Evolutionary conservation across 106 monocot species (phyloP).

Genomic region (Dactylorhiza incarnata): DNA sequence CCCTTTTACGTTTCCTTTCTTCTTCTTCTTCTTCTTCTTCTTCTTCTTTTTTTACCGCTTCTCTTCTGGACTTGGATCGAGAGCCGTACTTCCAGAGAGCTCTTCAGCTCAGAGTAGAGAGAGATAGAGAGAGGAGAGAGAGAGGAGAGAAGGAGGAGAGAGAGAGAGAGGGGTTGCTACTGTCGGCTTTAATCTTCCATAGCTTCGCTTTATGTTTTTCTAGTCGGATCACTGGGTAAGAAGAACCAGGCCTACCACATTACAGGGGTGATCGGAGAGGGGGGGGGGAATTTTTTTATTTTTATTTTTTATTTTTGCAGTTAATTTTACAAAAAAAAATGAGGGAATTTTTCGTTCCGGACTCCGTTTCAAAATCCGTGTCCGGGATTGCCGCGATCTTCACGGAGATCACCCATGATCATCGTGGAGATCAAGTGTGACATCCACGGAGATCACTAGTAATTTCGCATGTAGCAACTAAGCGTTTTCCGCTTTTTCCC

Average conservation of each 20-base stretch:
- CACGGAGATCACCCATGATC: too few species aligned
- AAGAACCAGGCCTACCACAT: background rate
- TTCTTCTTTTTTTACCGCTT: background rate
- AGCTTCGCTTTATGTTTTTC: background rate
- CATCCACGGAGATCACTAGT: too few species aligned
- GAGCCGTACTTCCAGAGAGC: slow-evolving; percentile 4
- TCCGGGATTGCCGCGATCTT: too few species aligned
- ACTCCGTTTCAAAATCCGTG: too few species aligned
- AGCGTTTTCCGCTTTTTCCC: too few species aligned
- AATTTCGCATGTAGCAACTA: too few species aligned
- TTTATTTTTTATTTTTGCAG: background rate
- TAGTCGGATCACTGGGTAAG: background rate
- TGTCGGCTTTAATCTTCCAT: slow-evolving; percentile 9
- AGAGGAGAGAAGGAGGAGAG: background rate
- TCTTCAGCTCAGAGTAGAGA: background rate
- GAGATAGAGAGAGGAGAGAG: background rate
- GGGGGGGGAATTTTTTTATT: background rate
- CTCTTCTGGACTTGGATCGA: slow-evolving; percentile 4
- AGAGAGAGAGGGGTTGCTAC: background rate
- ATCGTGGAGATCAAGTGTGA: too few species aligned
- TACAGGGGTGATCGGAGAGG: background rate
- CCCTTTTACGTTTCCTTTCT: background rate
- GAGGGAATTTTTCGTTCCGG: too few species aligned
- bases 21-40: background rate
- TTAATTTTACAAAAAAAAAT: too few species aligned